Base-by-base conservation (phyloP, 805 yeast genomes). In the Ogataea pini region DNA sequence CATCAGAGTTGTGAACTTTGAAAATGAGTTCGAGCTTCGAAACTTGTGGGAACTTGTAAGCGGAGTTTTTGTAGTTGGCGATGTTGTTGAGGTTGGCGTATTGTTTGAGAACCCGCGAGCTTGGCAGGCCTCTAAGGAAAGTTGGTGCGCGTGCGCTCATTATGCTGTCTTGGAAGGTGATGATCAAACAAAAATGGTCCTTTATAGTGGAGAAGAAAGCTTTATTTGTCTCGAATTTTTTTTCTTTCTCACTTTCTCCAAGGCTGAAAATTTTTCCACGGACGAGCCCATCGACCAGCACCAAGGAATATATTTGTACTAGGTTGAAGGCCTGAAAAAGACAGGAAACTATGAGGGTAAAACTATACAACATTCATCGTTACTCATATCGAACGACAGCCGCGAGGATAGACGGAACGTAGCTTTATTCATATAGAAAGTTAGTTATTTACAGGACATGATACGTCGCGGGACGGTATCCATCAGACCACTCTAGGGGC, bases 401-500 rank as follows among this genome's bases (percentile, higher is more conserved):
- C 14, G 4, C 14, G 14, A 24, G n/a, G 12, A 38, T 12, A 44
- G 19, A 27, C 14, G 14, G 6, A 36, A 33, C 28, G 34, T 36
- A 36, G 29, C 9, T 20, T 29, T 31, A 22, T 31, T 42, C 38
- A 36, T 37, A 39, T 39, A 28, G 14, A 40, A n/a, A n/a, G n/a
- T n/a, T n/a, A n/a, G n/a, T n/a, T 39, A 29, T 36, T 22, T 25
- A 32, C 47, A 42, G 17, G 39, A 27, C 28, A n/a, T 24, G 22
- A 13, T 4, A 8, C 8, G 31, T 8, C n/a, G 8, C 8, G 31
- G 32, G 14, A 16, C 24, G 24, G 42, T 18, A n/a, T 17, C 25
- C 25, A 13, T 55, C 65, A 84, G 37, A 83, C 74, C 39, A 85
- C 86, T 62, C 89, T 86, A 61, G 97, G 96, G 16, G 98, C 98